Percentiles rank a stretch among this genome's conserved stretches.
These are phyloP conservation scores for Colletotrichum cereale DNA, from an alignment of 2,329 filamentous ascomycete species.

Conservation along the genomic window DNA sequence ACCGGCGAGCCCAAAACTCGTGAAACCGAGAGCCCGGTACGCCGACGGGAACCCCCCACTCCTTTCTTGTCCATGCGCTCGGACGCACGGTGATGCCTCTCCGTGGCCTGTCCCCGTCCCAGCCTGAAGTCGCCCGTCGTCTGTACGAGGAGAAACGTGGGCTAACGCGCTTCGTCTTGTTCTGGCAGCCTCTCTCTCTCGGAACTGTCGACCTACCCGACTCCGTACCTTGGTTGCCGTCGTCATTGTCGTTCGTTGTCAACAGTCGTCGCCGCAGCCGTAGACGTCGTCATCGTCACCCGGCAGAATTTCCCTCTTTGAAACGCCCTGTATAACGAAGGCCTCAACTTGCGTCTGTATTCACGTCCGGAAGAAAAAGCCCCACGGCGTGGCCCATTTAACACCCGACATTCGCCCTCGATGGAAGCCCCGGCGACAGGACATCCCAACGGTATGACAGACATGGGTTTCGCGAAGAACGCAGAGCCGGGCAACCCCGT, in stretches of 20 bases:
- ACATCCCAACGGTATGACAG: not conserved
- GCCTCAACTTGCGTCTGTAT: not conserved
- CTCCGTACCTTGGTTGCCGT: constrained; percentile 26
- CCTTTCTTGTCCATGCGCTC: not conserved
- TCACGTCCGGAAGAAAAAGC: not conserved
- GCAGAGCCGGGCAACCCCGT: not conserved
- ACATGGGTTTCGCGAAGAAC: not conserved
- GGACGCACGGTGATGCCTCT: constrained; percentile 17
- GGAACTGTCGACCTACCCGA: constrained; percentile 36
- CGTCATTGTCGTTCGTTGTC: not conserved
- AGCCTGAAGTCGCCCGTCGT: constrained; percentile 16
- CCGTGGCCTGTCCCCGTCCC: constrained; percentile 7
- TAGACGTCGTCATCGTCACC: not conserved
- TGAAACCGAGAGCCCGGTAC: constrained; percentile 15
- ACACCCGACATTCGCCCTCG: not conserved
- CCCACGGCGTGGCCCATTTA: not conserved
- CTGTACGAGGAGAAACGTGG: constrained; percentile 5
- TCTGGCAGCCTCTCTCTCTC: constrained; percentile 38
- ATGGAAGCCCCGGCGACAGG: constrained; percentile 1
- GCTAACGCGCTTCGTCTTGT: constrained; percentile 29
- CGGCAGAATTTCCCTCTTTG: too few species aligned
- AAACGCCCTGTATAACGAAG: not conserved
- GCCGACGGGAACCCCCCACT: constrained; percentile 1
- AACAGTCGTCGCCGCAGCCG: not conserved
- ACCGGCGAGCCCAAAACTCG: not conserved